Conservation (phyloP, 169 alveolate species). For the Plasmodium chabaudi region DNA sequence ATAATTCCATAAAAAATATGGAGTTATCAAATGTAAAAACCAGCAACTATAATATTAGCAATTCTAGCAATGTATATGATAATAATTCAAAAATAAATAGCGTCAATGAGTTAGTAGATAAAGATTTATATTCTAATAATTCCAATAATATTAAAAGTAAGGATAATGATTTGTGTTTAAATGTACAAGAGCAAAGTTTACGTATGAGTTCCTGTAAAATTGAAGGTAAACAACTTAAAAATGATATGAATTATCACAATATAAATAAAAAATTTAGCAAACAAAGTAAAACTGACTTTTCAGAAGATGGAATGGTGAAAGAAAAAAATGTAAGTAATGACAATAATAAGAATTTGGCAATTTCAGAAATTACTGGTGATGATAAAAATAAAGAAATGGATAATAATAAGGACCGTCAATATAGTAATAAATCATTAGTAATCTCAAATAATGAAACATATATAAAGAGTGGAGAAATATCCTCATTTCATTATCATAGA, state of each 20-base stretch:
- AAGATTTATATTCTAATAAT: conserved; percentile 10
- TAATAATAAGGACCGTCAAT: not conserved
- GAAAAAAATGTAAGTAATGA: not conserved
- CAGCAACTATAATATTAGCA: not conserved
- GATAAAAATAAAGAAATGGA: not conserved
- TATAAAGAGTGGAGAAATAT: conserved; percentile 77
- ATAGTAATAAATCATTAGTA: no score
- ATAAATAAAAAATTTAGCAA: not conserved
- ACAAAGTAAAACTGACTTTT: not conserved
- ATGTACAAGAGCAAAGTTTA: not conserved
- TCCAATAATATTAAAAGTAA: conserved; percentile 3
- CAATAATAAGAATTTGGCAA: not conserved
- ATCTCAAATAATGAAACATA: conserved; percentile 30
- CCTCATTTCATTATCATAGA: conserved; percentile 71
- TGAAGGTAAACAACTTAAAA: not conserved
- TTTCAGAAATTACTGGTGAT: not conserved
- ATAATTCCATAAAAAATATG: conserved; percentile 47
- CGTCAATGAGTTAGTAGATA: conserved; percentile 17
- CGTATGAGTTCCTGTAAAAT: not conserved
- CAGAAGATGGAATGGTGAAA: not conserved
- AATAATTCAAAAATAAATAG: not conserved
- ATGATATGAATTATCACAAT: not conserved
- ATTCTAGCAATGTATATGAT: not conserved
- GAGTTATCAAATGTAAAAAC: conserved; percentile 17
- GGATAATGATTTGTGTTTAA: not conserved